phyloP scores from a whole-genome alignment of 2,329 filamentous ascomycete genomes.

The Grosmannia serpens region DNA sequence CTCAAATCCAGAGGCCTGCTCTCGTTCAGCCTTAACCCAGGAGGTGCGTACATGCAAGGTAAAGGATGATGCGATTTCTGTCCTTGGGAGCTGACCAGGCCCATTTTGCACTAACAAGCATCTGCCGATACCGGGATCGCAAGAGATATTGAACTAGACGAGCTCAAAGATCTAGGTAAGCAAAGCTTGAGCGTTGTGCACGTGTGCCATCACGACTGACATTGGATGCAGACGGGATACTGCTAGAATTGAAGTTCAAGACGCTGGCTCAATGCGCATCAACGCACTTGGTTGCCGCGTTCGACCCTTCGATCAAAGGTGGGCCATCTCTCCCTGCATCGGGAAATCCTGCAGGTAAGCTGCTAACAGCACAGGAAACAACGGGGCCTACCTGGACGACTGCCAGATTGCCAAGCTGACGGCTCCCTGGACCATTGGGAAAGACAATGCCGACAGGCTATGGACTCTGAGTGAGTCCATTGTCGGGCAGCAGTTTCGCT shows the following conservation, averaged over 20 bases:
- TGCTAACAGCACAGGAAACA: not conserved
- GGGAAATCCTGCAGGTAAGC: not conserved
- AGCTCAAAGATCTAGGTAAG: not conserved
- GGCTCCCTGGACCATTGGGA: not conserved
- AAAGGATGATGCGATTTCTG: not conserved
- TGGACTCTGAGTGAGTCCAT: slow-evolving; percentile 35
- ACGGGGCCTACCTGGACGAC: slow-evolving; percentile 15
- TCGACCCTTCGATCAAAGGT: not conserved
- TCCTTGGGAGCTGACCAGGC: not conserved
- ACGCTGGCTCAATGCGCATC: not conserved
- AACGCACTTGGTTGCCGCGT: not conserved
- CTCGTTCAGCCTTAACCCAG: slow-evolving; percentile 8
- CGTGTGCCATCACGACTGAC: not conserved
- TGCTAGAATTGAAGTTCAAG: not conserved
- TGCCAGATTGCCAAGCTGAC: slow-evolving; percentile 10
- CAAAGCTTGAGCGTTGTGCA: not conserved
- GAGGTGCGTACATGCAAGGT: not conserved
- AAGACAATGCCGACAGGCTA: slow-evolving; percentile 25
- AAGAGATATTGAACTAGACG: not conserved
- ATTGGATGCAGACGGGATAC: not conserved
- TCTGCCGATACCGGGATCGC: not conserved
- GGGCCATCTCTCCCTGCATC: not conserved
- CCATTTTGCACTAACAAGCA: too few species aligned
- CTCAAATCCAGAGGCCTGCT: not conserved
- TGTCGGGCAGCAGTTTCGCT: slow-evolving; percentile 27